These are phyloP conservation scores for Fraxinus platypoda DNA, from an alignment of 305 asterid species.

Conservation along the genomic window DNA sequence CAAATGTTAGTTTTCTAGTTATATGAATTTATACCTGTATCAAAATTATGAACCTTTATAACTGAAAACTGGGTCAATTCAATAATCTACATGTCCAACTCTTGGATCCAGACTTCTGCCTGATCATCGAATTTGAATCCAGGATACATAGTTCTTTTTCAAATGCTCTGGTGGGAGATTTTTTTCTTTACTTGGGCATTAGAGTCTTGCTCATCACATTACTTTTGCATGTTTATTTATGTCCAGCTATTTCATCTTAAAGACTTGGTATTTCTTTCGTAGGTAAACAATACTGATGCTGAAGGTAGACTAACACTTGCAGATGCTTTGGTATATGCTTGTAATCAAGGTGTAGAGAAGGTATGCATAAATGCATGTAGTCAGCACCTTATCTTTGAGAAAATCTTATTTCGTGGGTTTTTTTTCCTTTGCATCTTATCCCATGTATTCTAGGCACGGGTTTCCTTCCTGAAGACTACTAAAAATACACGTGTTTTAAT, in stretches of 20 bases:
- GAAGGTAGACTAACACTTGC: conserved; percentile 99
- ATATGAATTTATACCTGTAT: not conserved
- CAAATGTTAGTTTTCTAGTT: not conserved
- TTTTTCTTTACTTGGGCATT: not conserved
- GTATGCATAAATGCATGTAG: conserved; percentile 32
- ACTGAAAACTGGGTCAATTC: not conserved
- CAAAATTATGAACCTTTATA: not conserved
- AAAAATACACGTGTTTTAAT: not conserved
- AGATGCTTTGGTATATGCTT: conserved; percentile 93
- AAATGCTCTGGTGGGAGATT: not conserved
- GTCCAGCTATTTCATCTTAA: not conserved
- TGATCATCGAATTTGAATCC: not conserved
- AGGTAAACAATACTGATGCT: conserved; percentile 98
- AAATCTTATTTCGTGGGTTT: not conserved
- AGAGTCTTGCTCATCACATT: not conserved
- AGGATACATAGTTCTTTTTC: not conserved
- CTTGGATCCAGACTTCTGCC: not conserved
- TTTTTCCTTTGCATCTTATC: not conserved
- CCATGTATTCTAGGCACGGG: not conserved
- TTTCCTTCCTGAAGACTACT: not conserved
- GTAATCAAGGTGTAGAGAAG: conserved; percentile 96
- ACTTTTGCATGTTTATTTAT: not conserved
- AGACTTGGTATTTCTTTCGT: not conserved
- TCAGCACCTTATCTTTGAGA: not conserved
- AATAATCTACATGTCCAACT: not conserved